Evolutionary conservation across 768 basidiomycete genomes (phyloP).

Genomic region (Pholiota molesta): DNA sequence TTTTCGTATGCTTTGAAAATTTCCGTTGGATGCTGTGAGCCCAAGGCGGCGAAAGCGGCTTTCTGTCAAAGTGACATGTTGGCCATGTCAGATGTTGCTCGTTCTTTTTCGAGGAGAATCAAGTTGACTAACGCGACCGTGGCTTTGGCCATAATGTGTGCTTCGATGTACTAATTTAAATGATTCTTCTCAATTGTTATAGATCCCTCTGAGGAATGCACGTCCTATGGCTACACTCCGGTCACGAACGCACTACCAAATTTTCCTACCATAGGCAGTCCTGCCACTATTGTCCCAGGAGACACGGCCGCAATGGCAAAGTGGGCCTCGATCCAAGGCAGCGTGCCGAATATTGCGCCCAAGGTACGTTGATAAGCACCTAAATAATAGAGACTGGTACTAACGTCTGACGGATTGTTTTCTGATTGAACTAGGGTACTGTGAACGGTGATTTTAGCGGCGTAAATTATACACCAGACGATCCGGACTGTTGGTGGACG

Average conservation of each 20-base stretch:
- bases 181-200: neutral
- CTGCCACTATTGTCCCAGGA: slow-evolving; percentile 42
- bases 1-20: too few relatives aligned
- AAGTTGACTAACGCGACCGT: too few relatives aligned
- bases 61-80: too few relatives aligned
- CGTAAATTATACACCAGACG: slow-evolving; percentile 38
- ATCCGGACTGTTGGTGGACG: slow-evolving; percentile 62
- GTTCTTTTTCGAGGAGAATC: too few relatives aligned
- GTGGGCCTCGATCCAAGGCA: slow-evolving; percentile 44
- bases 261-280: slow-evolving; percentile 48
- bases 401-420: neutral
- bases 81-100: too few relatives aligned
- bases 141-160: too few relatives aligned
- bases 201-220: slow-evolving; percentile 38
- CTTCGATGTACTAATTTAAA: neutral
- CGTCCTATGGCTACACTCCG: slow-evolving; percentile 43
- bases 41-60: too few relatives aligned
- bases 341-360: slow-evolving; percentile 50
- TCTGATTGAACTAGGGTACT: slow-evolving; percentile 20
- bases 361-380: slow-evolving; percentile 33
- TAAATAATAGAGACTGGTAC: neutral
- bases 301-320: slow-evolving; percentile 45
- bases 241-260: slow-evolving; percentile 30
- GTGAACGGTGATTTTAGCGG: slow-evolving; percentile 32
- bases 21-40: too few relatives aligned